Evolutionary conservation across 257 asterid species (phyloP).

Genomic region (Gardenia jasminoides): DNA sequence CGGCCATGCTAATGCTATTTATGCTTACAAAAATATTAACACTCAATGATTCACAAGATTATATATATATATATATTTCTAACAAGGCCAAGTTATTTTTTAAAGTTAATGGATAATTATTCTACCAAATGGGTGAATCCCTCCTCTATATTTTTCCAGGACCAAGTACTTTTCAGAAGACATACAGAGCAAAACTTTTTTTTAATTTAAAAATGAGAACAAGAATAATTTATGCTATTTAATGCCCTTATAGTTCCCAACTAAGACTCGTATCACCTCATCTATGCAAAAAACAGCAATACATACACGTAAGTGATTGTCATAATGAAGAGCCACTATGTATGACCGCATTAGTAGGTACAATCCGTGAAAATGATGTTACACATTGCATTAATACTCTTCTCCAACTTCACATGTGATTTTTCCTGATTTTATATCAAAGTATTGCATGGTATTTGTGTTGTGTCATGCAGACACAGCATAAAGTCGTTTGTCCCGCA

Average conservation of each 20-base stretch:
- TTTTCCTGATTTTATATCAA: not conserved
- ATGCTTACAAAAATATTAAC: not conserved
- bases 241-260: not conserved
- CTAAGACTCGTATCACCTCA: not conserved
- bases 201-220: no score
- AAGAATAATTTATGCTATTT: not conserved
- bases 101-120: not conserved
- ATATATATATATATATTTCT: no score
- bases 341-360: not conserved
- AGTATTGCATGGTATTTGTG: no score
- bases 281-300: not conserved
- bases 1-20: no score
- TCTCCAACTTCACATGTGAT: not conserved
- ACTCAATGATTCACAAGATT: not conserved
- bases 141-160: not conserved
- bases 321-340: not conserved
- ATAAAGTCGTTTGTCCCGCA: not conserved
- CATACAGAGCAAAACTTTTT: no score
- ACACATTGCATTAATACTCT: not conserved
- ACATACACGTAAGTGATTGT: not conserved
- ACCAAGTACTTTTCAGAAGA: no score
- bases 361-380: constrained; percentile 1
- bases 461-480: no score
- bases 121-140: not conserved
- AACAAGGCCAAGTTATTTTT: not conserved